Base-by-base conservation (phyloP, 2,329 filamentous ascomycete species). In the Aspergillus phoenicis region DNA sequence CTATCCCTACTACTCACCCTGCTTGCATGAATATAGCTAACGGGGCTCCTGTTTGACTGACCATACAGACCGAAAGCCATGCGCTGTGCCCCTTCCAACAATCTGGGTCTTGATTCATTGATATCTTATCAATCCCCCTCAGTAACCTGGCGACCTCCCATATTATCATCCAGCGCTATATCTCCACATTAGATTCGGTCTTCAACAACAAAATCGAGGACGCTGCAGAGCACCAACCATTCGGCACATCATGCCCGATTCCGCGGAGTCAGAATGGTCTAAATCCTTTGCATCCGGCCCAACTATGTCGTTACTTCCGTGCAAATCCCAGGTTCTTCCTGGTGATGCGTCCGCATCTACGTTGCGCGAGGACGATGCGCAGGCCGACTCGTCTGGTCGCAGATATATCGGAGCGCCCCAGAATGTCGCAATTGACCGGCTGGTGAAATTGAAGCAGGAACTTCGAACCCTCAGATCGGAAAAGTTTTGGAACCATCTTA, bases 401-500 rank as follows among this genome's bases (percentile, higher is more conserved):
- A 63, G 63, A 54, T 73, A 80, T 68, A 81, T 78, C 58, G 74
- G 76, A 13, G 75, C 77, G 5, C 77, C 80, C 10, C 86, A 90
- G 71, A 87, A 79, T 74, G 84, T 85, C 71, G 86, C 86, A 39
- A 79, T 84, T 47, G 87, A 90, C 72, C 79, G 81, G 53, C 73
- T 90, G 53, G 81, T 89, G 26, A 74, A 78, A 28, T 78, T 91
- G 60, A 91, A 91, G 73, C 73, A 78, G 54, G 75, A 77, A 17
- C 75, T 91, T 17, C 80, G 81, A 54, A 76, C 76, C 20, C 78
- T 84, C 53, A 80, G 84, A 54, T 82, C 80, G 2, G 83, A 87
- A 61, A 80, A 83, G 53, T 90, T 91, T 75, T 91, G 88, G 88
- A 78, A 77, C 48, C 77, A 83, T 22, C 77, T 90, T 59, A 85